Evolutionary conservation across 495 filamentous ascomycete genomes (phyloP), one percentile per base, ranked within the genome.

Genomic region (Xylaria curta): DNA sequence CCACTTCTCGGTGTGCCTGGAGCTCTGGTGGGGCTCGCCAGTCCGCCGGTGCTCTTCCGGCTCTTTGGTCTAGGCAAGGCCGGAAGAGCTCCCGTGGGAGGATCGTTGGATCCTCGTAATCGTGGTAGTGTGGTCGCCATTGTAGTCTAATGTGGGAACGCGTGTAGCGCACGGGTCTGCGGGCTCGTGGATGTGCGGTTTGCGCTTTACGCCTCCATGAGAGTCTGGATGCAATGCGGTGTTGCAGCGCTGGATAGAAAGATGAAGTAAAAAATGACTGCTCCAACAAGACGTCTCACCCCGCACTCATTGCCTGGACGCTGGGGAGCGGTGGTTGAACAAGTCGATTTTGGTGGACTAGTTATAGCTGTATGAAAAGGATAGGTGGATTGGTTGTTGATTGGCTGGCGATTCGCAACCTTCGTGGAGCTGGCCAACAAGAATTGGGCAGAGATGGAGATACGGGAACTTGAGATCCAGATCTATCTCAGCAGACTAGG

Each of bases 51-150:
- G 76, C 86, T 91, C 74, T 89, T 93, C 62, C 92, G 87, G 12
- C 91, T 86, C 81, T 93, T 95, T n/a, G 86, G 81, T 26, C 89
- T 82, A 12, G 93, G 91, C 44, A 95, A 84, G 3, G 91, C 88
- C 6, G 93, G 91, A 51, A 94, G 83, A 58, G 91, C 83, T 17
- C 86, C 85, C 10, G 87, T 87, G 51, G 92, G 89, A 28, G 92
- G 90, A 70, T 87, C 89, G 70, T 89, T 83, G 17, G 88, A 83
- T 47, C 88, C 86, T 77, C 88, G 87, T 24, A 90, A 86, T 79
- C 87, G 86, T n/a, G 92, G 91, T 63, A 94, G 81, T 19, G 89
- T 85, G 31, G 88, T 88, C 56, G 89, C 85, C 89, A 91, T 92
- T 59, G 26, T 79, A 70, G 49, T 66, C 7, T 51, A 26, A 40